Evolutionary conservation across 2,329 filamentous ascomycete genomes (phyloP), one percentile per base, ranked within the genome.

Genomic region (Neocucurbitaria cava): DNA sequence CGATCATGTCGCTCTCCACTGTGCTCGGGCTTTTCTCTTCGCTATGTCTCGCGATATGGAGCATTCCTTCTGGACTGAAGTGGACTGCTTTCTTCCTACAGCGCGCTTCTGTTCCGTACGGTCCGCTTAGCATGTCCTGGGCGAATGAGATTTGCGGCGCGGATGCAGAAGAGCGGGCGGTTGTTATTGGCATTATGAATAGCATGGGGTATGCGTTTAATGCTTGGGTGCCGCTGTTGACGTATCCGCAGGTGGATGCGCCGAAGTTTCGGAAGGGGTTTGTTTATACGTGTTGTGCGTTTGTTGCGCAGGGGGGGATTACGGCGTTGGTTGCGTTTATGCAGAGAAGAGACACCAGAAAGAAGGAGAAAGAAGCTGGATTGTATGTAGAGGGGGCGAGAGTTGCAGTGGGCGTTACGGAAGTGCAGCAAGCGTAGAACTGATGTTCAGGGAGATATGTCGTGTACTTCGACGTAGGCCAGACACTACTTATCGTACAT

Each of bases 101-200:
- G 30, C 60, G 68, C 21, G 66, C 64, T 6, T 63, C 58, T 3
- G 71, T 72, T 1, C 68, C 70, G 1, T 74, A 71, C 30, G 69
- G 72, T 3, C 70, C 71, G 3, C 62, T 75, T 4, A 64, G 61
- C 24, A 72, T 75, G 69, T 71, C 70, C 6, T 82, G 79, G 80
- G 77, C 81, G 10, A 82, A 82, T 55, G 79, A 82, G 53, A 75
- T 80, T 4, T 77, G 78, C 18, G 73, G 73, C 1, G 69, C 71
- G 17, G 79, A 79, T 28, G 77, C 77, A 1, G 79, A 82, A 54
- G 77, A 81, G 30, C 71, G 79, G 1, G 74, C 79, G 1, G 61
- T 82, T 6, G 76, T 81, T 7, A 76, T 81, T 10, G 79, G 78
- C 0, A 69, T 81, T 18, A 79, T 81, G 57, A 80, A 82, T 59